Conservation (phyloP, 805 yeast species). For the Candida ascalaphidarum region DNA sequence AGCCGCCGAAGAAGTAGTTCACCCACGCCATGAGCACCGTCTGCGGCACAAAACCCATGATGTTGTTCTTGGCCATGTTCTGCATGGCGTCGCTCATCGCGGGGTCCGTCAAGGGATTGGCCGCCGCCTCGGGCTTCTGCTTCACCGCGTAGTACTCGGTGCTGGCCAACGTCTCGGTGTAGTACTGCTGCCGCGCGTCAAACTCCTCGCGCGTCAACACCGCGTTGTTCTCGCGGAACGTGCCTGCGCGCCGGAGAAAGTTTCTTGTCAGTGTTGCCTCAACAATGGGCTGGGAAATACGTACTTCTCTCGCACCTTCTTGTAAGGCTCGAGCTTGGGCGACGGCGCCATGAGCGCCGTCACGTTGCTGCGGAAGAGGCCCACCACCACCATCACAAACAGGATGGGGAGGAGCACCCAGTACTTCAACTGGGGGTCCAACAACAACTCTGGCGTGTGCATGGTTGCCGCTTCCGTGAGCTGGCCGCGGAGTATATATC, state of each 20-base stretch:
- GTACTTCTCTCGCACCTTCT: constrained; percentile 41
- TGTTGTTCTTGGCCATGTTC: constrained; percentile 71
- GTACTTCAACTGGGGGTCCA: constrained; percentile 75
- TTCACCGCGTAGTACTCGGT: constrained; percentile 51
- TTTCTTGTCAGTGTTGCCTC: constrained; percentile 16
- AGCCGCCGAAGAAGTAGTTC: constrained; percentile 86
- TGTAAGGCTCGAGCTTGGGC: constrained; percentile 45
- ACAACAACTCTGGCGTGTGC: constrained; percentile 26
- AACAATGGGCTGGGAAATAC: constrained; percentile 1
- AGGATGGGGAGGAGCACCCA: constrained; percentile 94
- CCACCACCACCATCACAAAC: constrained; percentile 81
- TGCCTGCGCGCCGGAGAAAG: constrained; percentile 49
- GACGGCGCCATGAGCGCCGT: constrained; percentile 52
- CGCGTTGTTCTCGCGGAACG: constrained; percentile 46
- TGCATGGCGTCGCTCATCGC: constrained; percentile 62
- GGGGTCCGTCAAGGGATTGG: constrained; percentile 67
- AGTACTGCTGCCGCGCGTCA: constrained; percentile 39
- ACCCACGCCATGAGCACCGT: constrained; percentile 96
- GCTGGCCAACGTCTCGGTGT: constrained; percentile 39
- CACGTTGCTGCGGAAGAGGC: constrained; percentile 64
- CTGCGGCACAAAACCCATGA: constrained; percentile 84
- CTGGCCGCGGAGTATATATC: neutral
- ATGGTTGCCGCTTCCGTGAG: neutral
- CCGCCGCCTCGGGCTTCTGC: constrained; percentile 23
- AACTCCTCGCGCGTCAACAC: constrained; percentile 48